Evolutionary conservation across 2,329 filamentous ascomycete species (phyloP).

Genomic region (Biscogniauxia sp.): DNA sequence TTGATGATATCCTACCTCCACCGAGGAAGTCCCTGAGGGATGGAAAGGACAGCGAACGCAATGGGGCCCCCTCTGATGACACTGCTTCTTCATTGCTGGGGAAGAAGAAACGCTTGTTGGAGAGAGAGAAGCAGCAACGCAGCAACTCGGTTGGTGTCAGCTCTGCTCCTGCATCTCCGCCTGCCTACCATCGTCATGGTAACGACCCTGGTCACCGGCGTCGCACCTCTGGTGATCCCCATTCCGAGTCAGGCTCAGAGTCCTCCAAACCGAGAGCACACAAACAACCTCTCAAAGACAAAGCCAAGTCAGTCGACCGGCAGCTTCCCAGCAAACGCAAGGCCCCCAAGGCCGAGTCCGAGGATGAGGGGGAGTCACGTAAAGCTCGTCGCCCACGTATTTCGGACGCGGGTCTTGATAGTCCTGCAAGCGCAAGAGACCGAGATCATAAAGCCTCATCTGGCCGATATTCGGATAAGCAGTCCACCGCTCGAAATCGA

Average conservation of each 20-base stretch:
- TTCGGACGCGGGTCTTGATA: constrained; percentile 42
- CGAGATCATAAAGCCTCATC: constrained; percentile 33
- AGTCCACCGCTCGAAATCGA: constrained; percentile 36
- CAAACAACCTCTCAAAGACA: constrained; percentile 47
- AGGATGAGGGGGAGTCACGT: constrained; percentile 54
- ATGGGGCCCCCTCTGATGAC: constrained; percentile 31
- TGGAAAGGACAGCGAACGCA: constrained; percentile 26
- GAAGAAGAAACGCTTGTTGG: constrained; percentile 52
- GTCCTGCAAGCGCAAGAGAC: constrained; percentile 31
- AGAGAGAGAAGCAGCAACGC: constrained; percentile 41
- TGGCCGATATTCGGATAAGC: constrained; percentile 30
- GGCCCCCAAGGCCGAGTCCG: constrained; percentile 52
- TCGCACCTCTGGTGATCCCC: constrained; percentile 38
- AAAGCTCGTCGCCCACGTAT: constrained; percentile 54
- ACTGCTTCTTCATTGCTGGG: constrained; percentile 34
- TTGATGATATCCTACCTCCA: constrained; percentile 33
- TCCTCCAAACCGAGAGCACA: constrained; percentile 43
- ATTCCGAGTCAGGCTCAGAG: constrained; percentile 57
- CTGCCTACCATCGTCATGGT: constrained; percentile 35
- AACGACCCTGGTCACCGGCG: constrained; percentile 35
- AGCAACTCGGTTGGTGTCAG: constrained; percentile 56
- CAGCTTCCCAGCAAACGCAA: constrained; percentile 52
- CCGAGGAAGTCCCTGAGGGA: constrained; percentile 38
- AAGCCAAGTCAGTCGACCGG: constrained; percentile 46
- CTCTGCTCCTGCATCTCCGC: constrained; percentile 57